Percentiles rank a stretch among this genome's conserved stretches.
Evolutionary conservation across 805 yeast genomes (phyloP).

Genomic region (Candida pseudofarinosa): DNA sequence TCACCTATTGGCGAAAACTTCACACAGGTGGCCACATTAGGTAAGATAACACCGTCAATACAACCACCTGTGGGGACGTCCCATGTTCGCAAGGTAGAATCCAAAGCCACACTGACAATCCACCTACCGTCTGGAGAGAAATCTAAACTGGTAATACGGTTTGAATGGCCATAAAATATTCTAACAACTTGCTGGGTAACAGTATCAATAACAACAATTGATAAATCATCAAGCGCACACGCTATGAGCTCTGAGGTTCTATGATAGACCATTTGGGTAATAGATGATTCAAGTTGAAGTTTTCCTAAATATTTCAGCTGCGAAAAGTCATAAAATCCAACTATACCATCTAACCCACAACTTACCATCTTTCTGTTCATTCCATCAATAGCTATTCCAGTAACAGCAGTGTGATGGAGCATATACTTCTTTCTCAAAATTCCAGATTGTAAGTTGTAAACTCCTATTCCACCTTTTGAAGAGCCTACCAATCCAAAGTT

Average conservation of each 20-base stretch:
- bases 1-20: conserved; percentile 87
- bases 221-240: conserved; percentile 78
- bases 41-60: conserved; percentile 81
- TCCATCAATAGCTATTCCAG: conserved; percentile 86
- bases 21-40: conserved; percentile 75
- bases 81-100: conserved; percentile 91
- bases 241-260: conserved; percentile 82
- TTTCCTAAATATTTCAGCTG: conserved; percentile 64
- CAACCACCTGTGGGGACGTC: conserved; percentile 96
- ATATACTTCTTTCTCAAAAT: conserved; percentile 62
- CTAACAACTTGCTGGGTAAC: conserved; percentile 80
- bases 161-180: conserved; percentile 83
- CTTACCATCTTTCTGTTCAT: conserved; percentile 87
- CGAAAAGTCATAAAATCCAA: conserved; percentile 83
- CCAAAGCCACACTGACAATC: conserved; percentile 80
- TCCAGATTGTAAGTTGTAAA: conserved; percentile 92
- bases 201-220: conserved; percentile 78
- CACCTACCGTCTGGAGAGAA: conserved; percentile 95
- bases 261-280: conserved; percentile 74
- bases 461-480: conserved; percentile 76
- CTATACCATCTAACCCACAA: conserved; percentile 81
- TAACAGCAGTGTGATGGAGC: conserved; percentile 65
- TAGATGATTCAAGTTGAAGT: conserved; percentile 68
- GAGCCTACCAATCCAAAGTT: conserved; percentile 94
- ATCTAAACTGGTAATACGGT: conserved; percentile 81